Evolutionary conservation across 768 basidiomycete species (phyloP).

Genomic region (Leccinum subtestaceum): DNA sequence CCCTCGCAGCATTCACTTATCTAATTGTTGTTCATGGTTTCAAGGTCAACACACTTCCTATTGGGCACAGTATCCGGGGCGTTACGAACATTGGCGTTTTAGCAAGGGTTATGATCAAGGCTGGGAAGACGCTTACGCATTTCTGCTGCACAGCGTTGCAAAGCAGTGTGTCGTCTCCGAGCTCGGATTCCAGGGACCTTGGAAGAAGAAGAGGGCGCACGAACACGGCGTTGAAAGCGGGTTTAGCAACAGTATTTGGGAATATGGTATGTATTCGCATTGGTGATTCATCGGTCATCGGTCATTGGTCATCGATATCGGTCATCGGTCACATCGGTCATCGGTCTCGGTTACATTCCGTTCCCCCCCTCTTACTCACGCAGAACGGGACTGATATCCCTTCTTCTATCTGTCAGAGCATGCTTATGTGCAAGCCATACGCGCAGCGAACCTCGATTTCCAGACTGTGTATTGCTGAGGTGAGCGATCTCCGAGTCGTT

Average conservation of each 20-base stretch:
- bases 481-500: background rate
- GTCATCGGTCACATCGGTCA: background rate
- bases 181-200: constrained; percentile 63
- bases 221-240: constrained; percentile 47
- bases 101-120: constrained; percentile 61
- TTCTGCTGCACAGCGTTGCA: constrained; percentile 38
- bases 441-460: constrained; percentile 41
- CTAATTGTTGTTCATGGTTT: constrained; percentile 1
- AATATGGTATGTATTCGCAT: constrained; percentile 45
- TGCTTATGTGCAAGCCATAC: constrained; percentile 57
- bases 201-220: constrained; percentile 45
- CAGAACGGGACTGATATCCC: background rate
- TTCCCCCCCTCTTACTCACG: background rate
- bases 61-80: constrained; percentile 48
- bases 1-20: constrained; percentile 18
- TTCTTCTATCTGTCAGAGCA: constrained; percentile 42
- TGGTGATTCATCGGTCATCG: background rate
- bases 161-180: constrained; percentile 40
- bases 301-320: too few species aligned
- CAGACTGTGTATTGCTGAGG: constrained; percentile 31
- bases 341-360: background rate
- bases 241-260: constrained; percentile 52
- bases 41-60: constrained; percentile 40
- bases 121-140: constrained; percentile 68
- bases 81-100: constrained; percentile 69